Evolutionary conservation across 345 rosid genomes (phyloP), one percentile per base, ranked within the genome.

Genomic region (Salix arbutifolia): DNA sequence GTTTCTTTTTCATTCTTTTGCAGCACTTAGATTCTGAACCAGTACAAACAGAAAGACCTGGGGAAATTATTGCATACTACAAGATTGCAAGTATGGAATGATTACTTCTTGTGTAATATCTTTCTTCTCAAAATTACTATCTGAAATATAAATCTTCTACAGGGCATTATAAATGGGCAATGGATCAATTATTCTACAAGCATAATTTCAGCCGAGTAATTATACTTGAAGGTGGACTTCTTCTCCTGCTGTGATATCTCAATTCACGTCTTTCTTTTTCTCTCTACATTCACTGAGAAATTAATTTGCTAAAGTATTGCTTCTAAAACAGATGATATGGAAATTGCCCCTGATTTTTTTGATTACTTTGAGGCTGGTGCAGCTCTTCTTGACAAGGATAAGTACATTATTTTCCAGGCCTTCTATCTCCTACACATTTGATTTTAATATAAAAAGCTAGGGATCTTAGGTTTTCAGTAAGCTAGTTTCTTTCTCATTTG

Each of bases 101-200:
- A 35, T 76, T 77, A 80, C 80, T 83, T 67, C 52, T 76, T 66
- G 9, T 53, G 19, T 74, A 56, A 9, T 53, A 38, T 18, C 67
- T 73, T 67, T 76, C 67, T 69, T 71, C 78, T 30, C 8, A 66
- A 33, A 76, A 60, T 30, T 62, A 52, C 82, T 83, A 69, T 78
- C 65, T 50, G 64, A 26, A 21, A 73, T 80, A 16, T 76, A 21
- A 76, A 42, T 38, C 26, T 71, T 73, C 42, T 80, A 67, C 56
- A 91, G 96, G 97, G 77, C 98, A 96, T 88, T 94, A 94, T 85
- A 94, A 90, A 81, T 96, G 99, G 99, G 98, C 97, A 66, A 75
- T 96, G 90, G 98, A 92, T 83, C 77, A 92, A 77, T 77, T 96
- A 84, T 96, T 96, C 89, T 87, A 89, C 88, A 83, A 87, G 83